Base-by-base conservation (phyloP, 169 alveolate species). In the Cryptosporidium bovis region DNA sequence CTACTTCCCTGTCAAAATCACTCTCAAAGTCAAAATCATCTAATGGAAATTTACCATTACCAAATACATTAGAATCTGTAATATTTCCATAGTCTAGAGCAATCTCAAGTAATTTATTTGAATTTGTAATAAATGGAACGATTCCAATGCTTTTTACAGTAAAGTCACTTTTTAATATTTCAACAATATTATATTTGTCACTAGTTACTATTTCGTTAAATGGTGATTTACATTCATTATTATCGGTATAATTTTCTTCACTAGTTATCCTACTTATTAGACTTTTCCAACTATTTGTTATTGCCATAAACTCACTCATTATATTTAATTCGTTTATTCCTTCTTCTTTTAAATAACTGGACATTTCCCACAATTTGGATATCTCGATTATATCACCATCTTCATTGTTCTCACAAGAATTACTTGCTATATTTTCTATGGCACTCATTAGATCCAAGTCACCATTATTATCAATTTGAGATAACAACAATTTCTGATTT, bases 331-430 rank as follows among this genome's bases (percentile, higher is more conserved):
- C 87, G 34, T 62, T 48, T 27, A 77, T 27, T n/a, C 87, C 71
- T 10, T 77, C 87, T 44, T 77, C 87, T 29, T 46, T 77, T 24
- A 77, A 64, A 24, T 60, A 77, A 10, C 33, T 24, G 6, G 87
- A 77, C 34, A 77, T 62, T 16, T 77, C 87, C 87, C 87, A 77
- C 10, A 77, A 64, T 40, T 77, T 71, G 3, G 34, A 58, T 24
- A 60, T 62, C 29, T 77, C 87, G 7, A 62, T 62, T 20, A 33
- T 20, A 27, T 62, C 48, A 13, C 64, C 31, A 13, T 55, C 12
- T 18, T 77, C 71, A n/a, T 65, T 40, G 46, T 46, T 24, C 5
- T 44, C 44, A 44, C 64, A 62, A 8, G 51, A 36, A 15, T 77
- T 71, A 24, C 71, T 71, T 12, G 56, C 27, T 51, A 66, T 55